Conservation (phyloP, 2,329 filamentous ascomycete genomes). For the Colletotrichum viniferum region DNA sequence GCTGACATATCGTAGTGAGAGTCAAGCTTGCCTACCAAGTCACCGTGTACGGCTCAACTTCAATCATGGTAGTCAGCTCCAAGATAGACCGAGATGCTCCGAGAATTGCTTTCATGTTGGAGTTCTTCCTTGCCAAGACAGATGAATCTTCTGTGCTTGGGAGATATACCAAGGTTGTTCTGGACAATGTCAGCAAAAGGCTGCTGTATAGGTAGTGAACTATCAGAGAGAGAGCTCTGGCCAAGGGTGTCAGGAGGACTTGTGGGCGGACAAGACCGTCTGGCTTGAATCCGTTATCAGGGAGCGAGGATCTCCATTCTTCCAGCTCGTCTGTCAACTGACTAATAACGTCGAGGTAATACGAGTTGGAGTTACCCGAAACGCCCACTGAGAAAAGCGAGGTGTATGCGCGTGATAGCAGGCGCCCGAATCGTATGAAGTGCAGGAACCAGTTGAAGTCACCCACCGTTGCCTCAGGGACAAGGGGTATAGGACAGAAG, state of each 20-base stretch:
- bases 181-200: slow-evolving; percentile 28
- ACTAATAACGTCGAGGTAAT: slow-evolving; percentile 29
- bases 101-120: slow-evolving; percentile 25
- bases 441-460: slow-evolving; percentile 31
- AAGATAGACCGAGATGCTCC: slow-evolving; percentile 28
- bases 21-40: slow-evolving; percentile 26
- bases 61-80: slow-evolving; percentile 31
- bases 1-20: neutral
- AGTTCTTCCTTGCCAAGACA: slow-evolving; percentile 9
- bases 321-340: slow-evolving; percentile 31
- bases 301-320: slow-evolving; percentile 31
- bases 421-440: slow-evolving; percentile 27
- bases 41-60: slow-evolving; percentile 32
- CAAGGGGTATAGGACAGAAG: slow-evolving; percentile 29
- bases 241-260: neutral
- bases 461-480: slow-evolving; percentile 25
- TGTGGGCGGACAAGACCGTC: slow-evolving; percentile 11
- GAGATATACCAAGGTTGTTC: slow-evolving; percentile 26
- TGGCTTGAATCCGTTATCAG: slow-evolving; percentile 21
- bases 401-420: slow-evolving; percentile 31
- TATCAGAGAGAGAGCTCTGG: slow-evolving; percentile 18
- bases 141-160: slow-evolving; percentile 5
- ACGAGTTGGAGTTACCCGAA: slow-evolving; percentile 25
- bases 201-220: slow-evolving; percentile 33
- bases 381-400: slow-evolving; percentile 33